Conservation (phyloP, 2,329 filamentous ascomycete genomes). For the Aphanoascus verrucosus region DNA sequence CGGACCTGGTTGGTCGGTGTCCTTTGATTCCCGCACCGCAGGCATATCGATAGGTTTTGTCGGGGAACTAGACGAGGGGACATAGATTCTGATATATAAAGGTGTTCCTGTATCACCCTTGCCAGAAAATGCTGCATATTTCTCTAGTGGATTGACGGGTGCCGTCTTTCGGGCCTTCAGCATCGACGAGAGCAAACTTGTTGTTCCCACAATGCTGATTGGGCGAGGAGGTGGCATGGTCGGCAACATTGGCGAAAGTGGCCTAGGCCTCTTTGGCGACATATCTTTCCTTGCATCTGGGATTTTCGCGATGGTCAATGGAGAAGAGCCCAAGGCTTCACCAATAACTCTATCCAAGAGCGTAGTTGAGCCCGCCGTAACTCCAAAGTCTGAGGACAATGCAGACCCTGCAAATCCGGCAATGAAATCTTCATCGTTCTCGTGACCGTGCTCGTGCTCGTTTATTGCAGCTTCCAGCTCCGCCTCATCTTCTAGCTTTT, state of each 20-base stretch:
- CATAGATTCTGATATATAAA: constrained; percentile 53
- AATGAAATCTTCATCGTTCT: constrained; percentile 39
- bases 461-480: constrained; percentile 25
- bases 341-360: constrained; percentile 43
- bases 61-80: constrained; percentile 47
- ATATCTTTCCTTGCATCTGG: constrained; percentile 14
- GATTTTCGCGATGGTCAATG: constrained; percentile 29
- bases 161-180: constrained; percentile 47
- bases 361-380: constrained; percentile 46
- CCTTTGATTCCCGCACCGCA: constrained; percentile 45
- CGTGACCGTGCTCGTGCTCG: constrained; percentile 27
- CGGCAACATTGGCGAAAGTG: constrained; percentile 42
- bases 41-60: constrained; percentile 50
- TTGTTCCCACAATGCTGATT: constrained; percentile 45
- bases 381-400: constrained; percentile 46
- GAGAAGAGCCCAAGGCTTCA: constrained; percentile 41
- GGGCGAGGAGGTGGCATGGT: constrained; percentile 51
- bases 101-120: constrained; percentile 48
- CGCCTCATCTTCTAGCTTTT: constrained; percentile 22
- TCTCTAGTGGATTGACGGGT: constrained; percentile 51
- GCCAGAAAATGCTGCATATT: constrained; percentile 50
- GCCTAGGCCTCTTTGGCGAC: constrained; percentile 44
- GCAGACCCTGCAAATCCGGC: constrained; percentile 40
- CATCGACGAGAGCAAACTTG: constrained; percentile 49
- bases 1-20: constrained; percentile 37